phyloP scores from a whole-genome alignment of 2,329 filamentous ascomycete genomes.

The Penicillium sp. region DNA sequence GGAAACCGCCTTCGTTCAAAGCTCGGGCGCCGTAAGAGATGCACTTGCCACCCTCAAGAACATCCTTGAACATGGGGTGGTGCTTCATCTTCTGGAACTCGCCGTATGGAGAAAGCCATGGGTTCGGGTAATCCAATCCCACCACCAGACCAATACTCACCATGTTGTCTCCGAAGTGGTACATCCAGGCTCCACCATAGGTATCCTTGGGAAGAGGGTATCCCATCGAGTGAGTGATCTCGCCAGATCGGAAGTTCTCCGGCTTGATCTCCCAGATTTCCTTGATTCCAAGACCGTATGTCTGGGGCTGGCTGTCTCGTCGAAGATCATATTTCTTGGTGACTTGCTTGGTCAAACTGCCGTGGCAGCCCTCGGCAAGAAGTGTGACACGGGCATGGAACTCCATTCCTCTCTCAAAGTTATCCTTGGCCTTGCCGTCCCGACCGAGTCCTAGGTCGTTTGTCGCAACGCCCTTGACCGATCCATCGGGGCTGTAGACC shows the following conservation, averaged over 20 bases:
- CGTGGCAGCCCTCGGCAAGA: constrained; percentile 93
- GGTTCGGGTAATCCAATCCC: constrained; percentile 92
- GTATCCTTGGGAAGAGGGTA: constrained; percentile 85
- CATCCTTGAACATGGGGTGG: constrained; percentile 81
- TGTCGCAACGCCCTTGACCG: constrained; percentile 89
- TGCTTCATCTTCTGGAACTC: constrained; percentile 99
- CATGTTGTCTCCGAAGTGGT: constrained; percentile 97
- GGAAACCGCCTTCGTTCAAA: constrained; percentile 91
- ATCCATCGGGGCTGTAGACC: constrained; percentile 80
- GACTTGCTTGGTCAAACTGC: constrained; percentile 90
- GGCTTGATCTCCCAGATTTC: constrained; percentile 97
- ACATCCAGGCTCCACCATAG: constrained; percentile 98
- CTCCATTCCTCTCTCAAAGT: constrained; percentile 96
- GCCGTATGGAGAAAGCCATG: constrained; percentile 90
- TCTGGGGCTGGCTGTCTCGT: constrained; percentile 86
- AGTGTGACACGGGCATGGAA: constrained; percentile 91
- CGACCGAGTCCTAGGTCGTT: constrained; percentile 87
- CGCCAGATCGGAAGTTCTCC: constrained; percentile 83
- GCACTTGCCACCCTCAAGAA: constrained; percentile 94
- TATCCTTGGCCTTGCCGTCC: constrained; percentile 80
- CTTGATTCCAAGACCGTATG: constrained; percentile 90
- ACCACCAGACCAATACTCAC: constrained; percentile 90
- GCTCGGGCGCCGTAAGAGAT: constrained; percentile 93
- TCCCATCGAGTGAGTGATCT: constrained; percentile 86
- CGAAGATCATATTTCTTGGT: constrained; percentile 91